Percentiles rank a stretch among this genome's conserved stretches.
Evolutionary conservation across 2,329 filamentous ascomycete species (phyloP).

Genomic region (Simplicillium sp.): DNA sequence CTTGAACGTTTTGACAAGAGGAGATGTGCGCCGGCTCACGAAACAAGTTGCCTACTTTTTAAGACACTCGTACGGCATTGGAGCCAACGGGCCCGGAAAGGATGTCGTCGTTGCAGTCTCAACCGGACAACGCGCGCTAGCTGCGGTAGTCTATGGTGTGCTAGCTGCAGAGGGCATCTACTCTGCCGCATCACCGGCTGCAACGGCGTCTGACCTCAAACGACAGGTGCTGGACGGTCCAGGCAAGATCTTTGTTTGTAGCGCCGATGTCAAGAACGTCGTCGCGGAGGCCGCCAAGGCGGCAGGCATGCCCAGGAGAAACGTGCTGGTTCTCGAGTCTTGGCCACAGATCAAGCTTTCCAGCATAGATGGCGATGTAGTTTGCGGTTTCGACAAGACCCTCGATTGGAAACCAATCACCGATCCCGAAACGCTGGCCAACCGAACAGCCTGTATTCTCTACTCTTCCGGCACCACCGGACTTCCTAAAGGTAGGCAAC

Average conservation of each 20-base stretch:
- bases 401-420: constrained; percentile 46
- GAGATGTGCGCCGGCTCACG: constrained; percentile 34
- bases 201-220: constrained; percentile 39
- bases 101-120: constrained; percentile 49
- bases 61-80: constrained; percentile 41
- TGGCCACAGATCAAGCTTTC: constrained; percentile 15
- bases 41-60: constrained; percentile 46
- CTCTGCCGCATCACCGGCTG: constrained; percentile 40
- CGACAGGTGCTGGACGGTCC: constrained; percentile 30
- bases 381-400: constrained; percentile 20
- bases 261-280: constrained; percentile 34
- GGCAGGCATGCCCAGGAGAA: constrained; percentile 28
- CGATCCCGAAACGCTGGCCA: constrained; percentile 31
- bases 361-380: constrained; percentile 13
- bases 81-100: constrained; percentile 32
- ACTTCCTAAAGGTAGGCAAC: constrained; percentile 28
- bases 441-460: constrained; percentile 29
- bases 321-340: constrained; percentile 42
- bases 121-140: constrained; percentile 44
- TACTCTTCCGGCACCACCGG: constrained; percentile 42
- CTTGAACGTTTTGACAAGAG: constrained; percentile 41
- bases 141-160: constrained; percentile 43
- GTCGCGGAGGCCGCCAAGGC: constrained; percentile 38
- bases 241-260: constrained; percentile 31
- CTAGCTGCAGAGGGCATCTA: constrained; percentile 52